Conservation (phyloP, 805 yeast species). For the Kuraishia ogatae region DNA sequence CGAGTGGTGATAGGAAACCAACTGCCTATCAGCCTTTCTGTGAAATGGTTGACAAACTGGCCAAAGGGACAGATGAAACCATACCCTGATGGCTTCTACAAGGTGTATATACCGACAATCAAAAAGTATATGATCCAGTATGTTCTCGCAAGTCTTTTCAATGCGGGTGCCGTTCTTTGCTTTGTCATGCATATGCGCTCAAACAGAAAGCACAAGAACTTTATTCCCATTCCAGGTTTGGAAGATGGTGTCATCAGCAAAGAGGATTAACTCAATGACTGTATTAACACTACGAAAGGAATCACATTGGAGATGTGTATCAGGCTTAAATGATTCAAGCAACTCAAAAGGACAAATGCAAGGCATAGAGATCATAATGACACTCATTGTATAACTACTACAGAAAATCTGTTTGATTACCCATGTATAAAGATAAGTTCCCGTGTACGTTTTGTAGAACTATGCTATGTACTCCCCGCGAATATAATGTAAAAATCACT, state of each 20-base stretch:
- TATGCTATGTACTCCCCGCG: background rate
- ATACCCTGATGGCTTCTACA: slow-evolving; percentile 4
- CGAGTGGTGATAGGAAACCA: slow-evolving; percentile 59
- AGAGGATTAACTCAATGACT: too few relatives aligned
- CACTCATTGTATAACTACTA: too few relatives aligned
- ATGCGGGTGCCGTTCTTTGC: background rate
- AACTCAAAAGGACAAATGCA: too few relatives aligned
- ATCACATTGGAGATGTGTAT: too few relatives aligned
- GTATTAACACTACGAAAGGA: too few relatives aligned
- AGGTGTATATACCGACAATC: background rate
- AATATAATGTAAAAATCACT: background rate
- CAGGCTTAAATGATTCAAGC: too few relatives aligned
- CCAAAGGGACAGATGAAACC: background rate
- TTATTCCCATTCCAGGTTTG: background rate
- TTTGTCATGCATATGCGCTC: background rate
- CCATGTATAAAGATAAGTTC: too few relatives aligned
- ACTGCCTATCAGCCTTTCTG: slow-evolving; percentile 47
- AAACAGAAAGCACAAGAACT: background rate
- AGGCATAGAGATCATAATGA: too few relatives aligned
- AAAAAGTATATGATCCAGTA: background rate
- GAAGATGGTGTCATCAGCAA: background rate
- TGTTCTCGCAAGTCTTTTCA: background rate
- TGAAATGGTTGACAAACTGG: slow-evolving; percentile 37
- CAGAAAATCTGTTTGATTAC: too few relatives aligned
- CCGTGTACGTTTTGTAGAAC: too few relatives aligned